Conservation (phyloP, 805 yeast species). For the Tanozyma kutaoensis region DNA sequence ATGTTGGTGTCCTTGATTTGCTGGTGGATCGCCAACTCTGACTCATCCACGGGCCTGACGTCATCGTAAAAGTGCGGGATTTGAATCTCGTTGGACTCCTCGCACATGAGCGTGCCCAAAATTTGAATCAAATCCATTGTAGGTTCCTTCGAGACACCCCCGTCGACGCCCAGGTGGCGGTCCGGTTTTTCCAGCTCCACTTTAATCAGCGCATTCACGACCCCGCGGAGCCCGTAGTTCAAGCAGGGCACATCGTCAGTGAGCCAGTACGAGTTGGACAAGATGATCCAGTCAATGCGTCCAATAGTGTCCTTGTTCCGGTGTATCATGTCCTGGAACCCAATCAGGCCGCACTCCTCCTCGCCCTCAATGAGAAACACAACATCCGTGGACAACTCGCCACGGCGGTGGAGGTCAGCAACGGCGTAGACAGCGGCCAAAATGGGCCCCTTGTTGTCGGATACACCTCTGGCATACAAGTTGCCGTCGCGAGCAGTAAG, state of each 20-base stretch:
- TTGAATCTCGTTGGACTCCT: constrained; percentile 25
- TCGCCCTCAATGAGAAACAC: constrained; percentile 87
- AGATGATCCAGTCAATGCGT: constrained; percentile 72
- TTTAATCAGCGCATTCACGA: constrained; percentile 64
- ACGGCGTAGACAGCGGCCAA: constrained; percentile 81
- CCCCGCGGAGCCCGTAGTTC: constrained; percentile 91
- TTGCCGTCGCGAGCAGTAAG: constrained; percentile 74
- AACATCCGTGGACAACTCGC: constrained; percentile 53
- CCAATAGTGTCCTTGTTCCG: constrained; percentile 44
- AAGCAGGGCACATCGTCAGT: constrained; percentile 83
- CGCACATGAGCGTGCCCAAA: constrained; percentile 48
- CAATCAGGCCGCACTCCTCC: constrained; percentile 87
- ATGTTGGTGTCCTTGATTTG: constrained; percentile 34
- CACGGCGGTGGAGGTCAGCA: constrained; percentile 46
- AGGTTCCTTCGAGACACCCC: constrained; percentile 84
- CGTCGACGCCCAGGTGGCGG: constrained; percentile 93
- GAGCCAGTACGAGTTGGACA: constrained; percentile 90
- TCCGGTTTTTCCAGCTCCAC: constrained; percentile 69
- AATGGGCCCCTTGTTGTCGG: constrained; percentile 92
- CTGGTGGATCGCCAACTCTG: constrained; percentile 49
- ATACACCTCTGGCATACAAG: constrained; percentile 81
- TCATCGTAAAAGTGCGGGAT: constrained; percentile 64
- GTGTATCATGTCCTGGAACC: constrained; percentile 59
- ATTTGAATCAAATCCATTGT: constrained; percentile 72
- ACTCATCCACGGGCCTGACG: constrained; percentile 41